Evolutionary conservation across 2,329 filamentous ascomycete genomes (phyloP).

Genomic region (Anthostomella pinea): DNA sequence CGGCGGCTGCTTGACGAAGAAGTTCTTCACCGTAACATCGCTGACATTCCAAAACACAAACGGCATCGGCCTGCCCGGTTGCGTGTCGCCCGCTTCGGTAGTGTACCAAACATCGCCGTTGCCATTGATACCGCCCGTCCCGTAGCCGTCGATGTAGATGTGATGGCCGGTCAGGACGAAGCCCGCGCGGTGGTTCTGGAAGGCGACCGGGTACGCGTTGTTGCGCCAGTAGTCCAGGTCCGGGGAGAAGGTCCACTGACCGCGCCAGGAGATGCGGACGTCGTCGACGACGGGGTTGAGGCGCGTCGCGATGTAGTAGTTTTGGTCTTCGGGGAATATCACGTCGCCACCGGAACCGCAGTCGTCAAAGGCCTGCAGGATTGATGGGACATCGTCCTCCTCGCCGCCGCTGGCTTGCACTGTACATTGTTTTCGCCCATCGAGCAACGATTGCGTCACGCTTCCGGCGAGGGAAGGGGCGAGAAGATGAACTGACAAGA

Average conservation of each 20-base stretch:
- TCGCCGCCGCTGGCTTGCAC: slow-evolving; percentile 17
- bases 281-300: slow-evolving; percentile 49
- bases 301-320: slow-evolving; percentile 48
- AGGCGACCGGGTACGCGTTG: slow-evolving; percentile 49
- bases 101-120: slow-evolving; percentile 55
- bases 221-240: slow-evolving; percentile 54
- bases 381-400: slow-evolving; percentile 25
- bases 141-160: slow-evolving; percentile 50
- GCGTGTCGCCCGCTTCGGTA: slow-evolving; percentile 43
- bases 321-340: slow-evolving; percentile 47
- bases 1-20: slow-evolving; percentile 48
- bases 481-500: too few relatives aligned
- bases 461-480: too few relatives aligned
- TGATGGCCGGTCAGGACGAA: slow-evolving; percentile 48
- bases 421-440: slow-evolving; percentile 16
- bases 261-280: slow-evolving; percentile 51
- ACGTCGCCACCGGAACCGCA: slow-evolving; percentile 36
- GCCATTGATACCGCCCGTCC: slow-evolving; percentile 52
- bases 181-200: slow-evolving; percentile 54
- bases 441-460: too few relatives aligned
- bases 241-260: slow-evolving; percentile 49
- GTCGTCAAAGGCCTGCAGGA: slow-evolving; percentile 24
- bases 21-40: slow-evolving; percentile 51
- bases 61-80: slow-evolving; percentile 53
- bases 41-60: slow-evolving; percentile 58